These are phyloP conservation scores for Aspergillus campestris DNA, from an alignment of 495 filamentous ascomycete species.

Conservation along the genomic window DNA sequence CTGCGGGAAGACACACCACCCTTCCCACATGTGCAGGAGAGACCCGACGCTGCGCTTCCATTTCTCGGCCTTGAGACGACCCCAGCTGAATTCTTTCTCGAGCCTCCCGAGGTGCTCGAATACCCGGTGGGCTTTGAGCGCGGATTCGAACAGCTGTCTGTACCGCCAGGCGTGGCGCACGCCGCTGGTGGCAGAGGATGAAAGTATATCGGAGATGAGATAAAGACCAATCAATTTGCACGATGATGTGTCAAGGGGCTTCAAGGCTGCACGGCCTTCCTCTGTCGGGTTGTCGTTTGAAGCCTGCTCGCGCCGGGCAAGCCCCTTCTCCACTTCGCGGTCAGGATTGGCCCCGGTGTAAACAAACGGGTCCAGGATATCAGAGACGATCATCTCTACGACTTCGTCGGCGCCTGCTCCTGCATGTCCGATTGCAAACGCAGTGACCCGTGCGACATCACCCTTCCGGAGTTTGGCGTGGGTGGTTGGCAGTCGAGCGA, in stretches of 20 bases:
- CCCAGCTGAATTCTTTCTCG: slow-evolving; percentile 71
- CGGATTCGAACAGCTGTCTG: slow-evolving; percentile 72
- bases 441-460: slow-evolving; percentile 77
- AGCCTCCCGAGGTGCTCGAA: slow-evolving; percentile 78
- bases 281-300: slow-evolving; percentile 19
- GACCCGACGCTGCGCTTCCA: slow-evolving; percentile 75
- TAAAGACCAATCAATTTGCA: slow-evolving; percentile 79
- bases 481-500: slow-evolving; percentile 71
- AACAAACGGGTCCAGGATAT: slow-evolving; percentile 63
- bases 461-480: slow-evolving; percentile 70
- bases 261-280: slow-evolving; percentile 16
- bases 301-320: slow-evolving; percentile 29
- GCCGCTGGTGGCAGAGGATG: slow-evolving; percentile 71
- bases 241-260: slow-evolving; percentile 55
- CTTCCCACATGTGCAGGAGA: slow-evolving; percentile 77
- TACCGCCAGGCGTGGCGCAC: slow-evolving; percentile 89
- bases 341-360: slow-evolving; percentile 54
- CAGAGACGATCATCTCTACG: slow-evolving; percentile 75
- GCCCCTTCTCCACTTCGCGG: slow-evolving; percentile 30
- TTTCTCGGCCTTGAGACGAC: slow-evolving; percentile 75
- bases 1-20: slow-evolving; percentile 78
- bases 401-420: slow-evolving; percentile 76
- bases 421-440: slow-evolving; percentile 85
- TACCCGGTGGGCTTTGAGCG: slow-evolving; percentile 57
- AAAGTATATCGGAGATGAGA: slow-evolving; percentile 80